These are phyloP conservation scores for Erysimum pusillum DNA, from an alignment of 441 rosid species.

Conservation along the genomic window DNA sequence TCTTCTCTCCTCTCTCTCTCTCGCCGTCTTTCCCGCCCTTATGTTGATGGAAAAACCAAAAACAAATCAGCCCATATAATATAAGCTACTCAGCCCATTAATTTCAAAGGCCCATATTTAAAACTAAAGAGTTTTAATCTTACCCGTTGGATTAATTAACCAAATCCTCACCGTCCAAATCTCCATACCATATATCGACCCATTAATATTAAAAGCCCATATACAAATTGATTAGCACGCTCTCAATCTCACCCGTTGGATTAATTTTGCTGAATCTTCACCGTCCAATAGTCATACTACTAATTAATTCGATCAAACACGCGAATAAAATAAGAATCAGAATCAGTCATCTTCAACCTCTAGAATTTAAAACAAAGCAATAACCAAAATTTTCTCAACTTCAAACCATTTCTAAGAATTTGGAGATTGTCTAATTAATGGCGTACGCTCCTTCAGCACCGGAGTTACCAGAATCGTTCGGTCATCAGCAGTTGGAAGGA, in stretches of 20 bases:
- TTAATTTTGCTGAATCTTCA: neutral
- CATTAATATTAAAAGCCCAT: neutral
- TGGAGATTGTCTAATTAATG: slow-evolving; percentile 36
- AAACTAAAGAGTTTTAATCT: too few relatives aligned
- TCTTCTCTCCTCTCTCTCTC: neutral
- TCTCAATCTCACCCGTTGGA: slow-evolving; percentile 4
- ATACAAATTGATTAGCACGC: neutral
- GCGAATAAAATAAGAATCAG: neutral
- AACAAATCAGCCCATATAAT: neutral
- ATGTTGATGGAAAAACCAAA: neutral
- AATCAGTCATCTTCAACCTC: slow-evolving; percentile 37
- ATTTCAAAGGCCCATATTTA: neutral
- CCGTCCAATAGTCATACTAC: neutral
- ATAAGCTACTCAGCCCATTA: slow-evolving; percentile 1
- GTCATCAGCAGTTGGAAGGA: neutral
- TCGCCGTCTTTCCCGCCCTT: slow-evolving; percentile 38
- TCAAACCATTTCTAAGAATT: neutral
- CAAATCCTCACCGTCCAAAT: neutral
- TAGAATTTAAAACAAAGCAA: neutral
- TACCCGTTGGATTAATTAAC: neutral
- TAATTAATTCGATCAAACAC: neutral
- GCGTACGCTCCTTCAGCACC: slow-evolving; percentile 62
- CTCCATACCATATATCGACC: neutral
- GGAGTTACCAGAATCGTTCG: slow-evolving; percentile 49
- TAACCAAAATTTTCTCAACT: neutral